Percentiles rank a stretch among this genome's conserved stretches.
These are phyloP conservation scores for Fusarium sp. DNA, from an alignment of 2,329 filamentous ascomycete genomes.

Conservation along the genomic window DNA sequence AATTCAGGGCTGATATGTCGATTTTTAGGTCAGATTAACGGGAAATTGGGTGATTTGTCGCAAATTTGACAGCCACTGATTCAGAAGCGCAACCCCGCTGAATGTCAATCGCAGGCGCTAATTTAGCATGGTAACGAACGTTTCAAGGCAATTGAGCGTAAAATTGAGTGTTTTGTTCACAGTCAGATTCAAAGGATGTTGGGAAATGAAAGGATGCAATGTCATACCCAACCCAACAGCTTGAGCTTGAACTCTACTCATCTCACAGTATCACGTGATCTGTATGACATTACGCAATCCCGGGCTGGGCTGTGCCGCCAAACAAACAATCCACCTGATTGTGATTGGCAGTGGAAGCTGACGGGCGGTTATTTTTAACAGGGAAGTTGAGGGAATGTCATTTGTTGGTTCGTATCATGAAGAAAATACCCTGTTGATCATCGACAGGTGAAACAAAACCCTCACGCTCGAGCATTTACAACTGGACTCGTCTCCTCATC, in stretches of 20 bases:
- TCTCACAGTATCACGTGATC: constrained; percentile 16
- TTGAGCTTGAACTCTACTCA: not conserved
- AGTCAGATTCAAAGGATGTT: not conserved
- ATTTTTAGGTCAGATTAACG: not conserved
- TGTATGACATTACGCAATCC: constrained; percentile 39
- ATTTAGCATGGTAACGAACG: not conserved
- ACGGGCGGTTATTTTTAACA: not conserved
- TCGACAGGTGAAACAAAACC: not conserved
- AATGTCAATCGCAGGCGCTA: not conserved
- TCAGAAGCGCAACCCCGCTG: not conserved
- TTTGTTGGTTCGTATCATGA: not conserved
- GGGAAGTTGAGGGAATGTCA: not conserved
- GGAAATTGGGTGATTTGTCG: not conserved
- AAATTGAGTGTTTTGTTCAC: not conserved
- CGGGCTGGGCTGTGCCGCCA: not conserved
- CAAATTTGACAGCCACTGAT: not conserved
- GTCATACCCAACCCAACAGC: not conserved
- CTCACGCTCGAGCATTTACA: not conserved
- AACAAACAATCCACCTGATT: not conserved
- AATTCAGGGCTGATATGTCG: not conserved
- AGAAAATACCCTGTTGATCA: not conserved
- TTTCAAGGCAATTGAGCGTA: not conserved
- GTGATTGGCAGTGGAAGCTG: no score
- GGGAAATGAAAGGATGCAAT: constrained; percentile 4
- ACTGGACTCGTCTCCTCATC: constrained; percentile 53